phyloP scores from a whole-genome alignment of 2,329 filamentous ascomycete species.

The Fusarium sp. region DNA sequence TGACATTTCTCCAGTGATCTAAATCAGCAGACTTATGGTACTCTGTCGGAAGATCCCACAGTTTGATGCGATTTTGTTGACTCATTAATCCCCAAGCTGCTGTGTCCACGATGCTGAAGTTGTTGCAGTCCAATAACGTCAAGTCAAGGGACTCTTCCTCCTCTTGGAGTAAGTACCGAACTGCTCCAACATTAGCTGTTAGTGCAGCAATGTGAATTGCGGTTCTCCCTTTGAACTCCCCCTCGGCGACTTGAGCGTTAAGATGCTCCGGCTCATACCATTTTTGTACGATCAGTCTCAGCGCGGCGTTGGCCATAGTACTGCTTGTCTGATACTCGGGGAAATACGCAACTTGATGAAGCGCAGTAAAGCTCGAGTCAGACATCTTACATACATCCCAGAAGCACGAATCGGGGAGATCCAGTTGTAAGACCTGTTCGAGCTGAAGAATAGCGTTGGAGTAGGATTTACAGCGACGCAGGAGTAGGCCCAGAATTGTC shows the following conservation, averaged over 20 bases:
- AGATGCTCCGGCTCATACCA: background rate
- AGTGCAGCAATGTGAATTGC: background rate
- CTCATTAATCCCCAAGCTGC: background rate
- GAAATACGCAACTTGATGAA: background rate
- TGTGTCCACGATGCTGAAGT: background rate
- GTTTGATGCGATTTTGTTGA: background rate
- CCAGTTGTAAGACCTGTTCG: background rate
- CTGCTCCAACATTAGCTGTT: accelerated
- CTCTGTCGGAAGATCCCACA: background rate
- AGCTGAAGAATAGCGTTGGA: background rate
- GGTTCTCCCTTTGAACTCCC: accelerated
- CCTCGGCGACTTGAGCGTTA: background rate
- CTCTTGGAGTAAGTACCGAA: background rate
- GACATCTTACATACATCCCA: background rate
- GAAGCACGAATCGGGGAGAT: background rate
- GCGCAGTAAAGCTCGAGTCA: background rate
- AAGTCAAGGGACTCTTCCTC: background rate
- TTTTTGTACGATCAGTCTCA: background rate
- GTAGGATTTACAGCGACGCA: background rate
- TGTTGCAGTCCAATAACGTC: accelerated
- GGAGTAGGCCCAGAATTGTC: background rate
- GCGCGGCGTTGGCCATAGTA: background rate
- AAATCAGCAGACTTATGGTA: background rate
- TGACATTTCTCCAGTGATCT: background rate
- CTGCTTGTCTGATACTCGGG: background rate